These are phyloP conservation scores for Conidiobolus coronatus DNA, from an alignment of 371 early-diverging fungal species.

Conservation along the genomic window DNA sequence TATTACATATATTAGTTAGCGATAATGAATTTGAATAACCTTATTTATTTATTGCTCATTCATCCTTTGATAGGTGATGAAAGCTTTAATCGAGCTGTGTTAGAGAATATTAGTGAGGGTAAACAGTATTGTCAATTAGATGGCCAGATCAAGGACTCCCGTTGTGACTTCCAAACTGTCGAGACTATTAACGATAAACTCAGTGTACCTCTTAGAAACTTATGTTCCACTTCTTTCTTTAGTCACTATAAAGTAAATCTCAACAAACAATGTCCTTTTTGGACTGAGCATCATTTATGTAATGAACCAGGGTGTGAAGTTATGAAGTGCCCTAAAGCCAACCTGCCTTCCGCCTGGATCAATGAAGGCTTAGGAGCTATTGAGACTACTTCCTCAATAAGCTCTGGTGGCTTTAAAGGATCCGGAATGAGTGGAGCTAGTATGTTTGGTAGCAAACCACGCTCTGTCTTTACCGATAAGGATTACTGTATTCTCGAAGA, in stretches of 20 bases:
- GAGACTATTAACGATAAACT: slow-evolving; percentile 48
- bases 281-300: slow-evolving; percentile 66
- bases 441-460: slow-evolving; percentile 6
- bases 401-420: neutral
- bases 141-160: slow-evolving; percentile 53
- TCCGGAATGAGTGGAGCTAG: neutral
- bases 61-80: too few species aligned
- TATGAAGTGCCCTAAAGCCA: slow-evolving; percentile 11
- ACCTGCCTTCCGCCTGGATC: neutral
- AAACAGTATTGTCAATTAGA: too few species aligned
- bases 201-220: slow-evolving; percentile 28
- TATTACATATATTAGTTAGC: too few species aligned
- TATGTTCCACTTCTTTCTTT: slow-evolving; percentile 67
- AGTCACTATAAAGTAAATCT: slow-evolving; percentile 76
- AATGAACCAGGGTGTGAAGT: slow-evolving; percentile 48
- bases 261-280: slow-evolving; percentile 79
- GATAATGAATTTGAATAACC: too few species aligned
- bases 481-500: slow-evolving; percentile 85
- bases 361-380: slow-evolving; percentile 16
- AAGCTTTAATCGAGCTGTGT: too few species aligned
- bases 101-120: too few species aligned
- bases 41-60: too few species aligned
- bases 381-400: neutral
- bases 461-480: slow-evolving; percentile 39
- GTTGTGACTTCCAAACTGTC: slow-evolving; percentile 61